phyloP scores from a whole-genome alignment of 2,329 filamentous ascomycete species.

The Ophiostoma sp. region DNA sequence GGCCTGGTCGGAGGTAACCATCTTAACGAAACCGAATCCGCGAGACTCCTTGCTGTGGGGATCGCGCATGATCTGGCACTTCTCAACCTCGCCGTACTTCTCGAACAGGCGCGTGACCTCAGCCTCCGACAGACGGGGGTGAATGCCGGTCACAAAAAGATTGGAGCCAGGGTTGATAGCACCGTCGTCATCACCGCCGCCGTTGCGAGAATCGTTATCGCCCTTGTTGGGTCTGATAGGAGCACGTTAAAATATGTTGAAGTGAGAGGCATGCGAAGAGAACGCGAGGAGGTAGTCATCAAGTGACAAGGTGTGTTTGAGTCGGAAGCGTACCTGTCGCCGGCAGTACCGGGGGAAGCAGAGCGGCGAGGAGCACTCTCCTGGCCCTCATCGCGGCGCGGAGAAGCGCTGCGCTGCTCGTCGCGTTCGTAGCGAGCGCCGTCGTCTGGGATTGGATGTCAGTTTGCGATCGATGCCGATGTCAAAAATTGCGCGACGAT shows the following conservation, averaged over 20 bases:
- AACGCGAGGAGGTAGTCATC: not conserved
- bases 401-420: slow-evolving; percentile 57
- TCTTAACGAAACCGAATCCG: slow-evolving; percentile 98
- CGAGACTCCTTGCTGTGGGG: slow-evolving; percentile 98
- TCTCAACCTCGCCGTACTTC: slow-evolving; percentile 98
- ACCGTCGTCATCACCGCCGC: slow-evolving; percentile 62
- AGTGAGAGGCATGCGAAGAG: slow-evolving; percentile 26
- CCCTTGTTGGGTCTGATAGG: slow-evolving; percentile 41
- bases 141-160: slow-evolving; percentile 97
- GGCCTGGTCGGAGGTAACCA: slow-evolving; percentile 90
- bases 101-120: slow-evolving; percentile 94
- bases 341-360: slow-evolving; percentile 53
- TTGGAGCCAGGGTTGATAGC: slow-evolving; percentile 92
- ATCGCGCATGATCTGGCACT: slow-evolving; percentile 99
- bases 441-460: slow-evolving; percentile 45
- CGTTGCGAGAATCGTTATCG: slow-evolving; percentile 36
- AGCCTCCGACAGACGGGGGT: slow-evolving; percentile 80
- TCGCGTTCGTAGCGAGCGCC: slow-evolving; percentile 61
- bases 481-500: not conserved
- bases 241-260: slow-evolving; percentile 18
- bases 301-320: not conserved
- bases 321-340: slow-evolving; percentile 42
- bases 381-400: slow-evolving; percentile 58
- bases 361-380: slow-evolving; percentile 54
- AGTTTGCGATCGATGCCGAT: slow-evolving; percentile 23